Evolutionary conservation across 2,329 filamentous ascomycete genomes (phyloP).

Genomic region (Fusarium musae): DNA sequence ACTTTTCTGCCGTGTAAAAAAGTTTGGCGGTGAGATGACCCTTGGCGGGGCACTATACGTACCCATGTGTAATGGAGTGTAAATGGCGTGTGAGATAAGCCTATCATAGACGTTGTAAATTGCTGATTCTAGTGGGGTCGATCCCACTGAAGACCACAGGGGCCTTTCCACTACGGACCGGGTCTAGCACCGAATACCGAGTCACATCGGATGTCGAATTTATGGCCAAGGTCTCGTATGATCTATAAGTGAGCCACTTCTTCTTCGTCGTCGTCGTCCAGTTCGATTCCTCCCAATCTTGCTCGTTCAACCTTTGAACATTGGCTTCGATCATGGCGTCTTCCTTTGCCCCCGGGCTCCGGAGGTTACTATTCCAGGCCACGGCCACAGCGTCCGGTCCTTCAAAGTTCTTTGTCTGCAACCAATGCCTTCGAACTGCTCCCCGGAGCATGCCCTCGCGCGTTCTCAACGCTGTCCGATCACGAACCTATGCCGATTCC

Average conservation of each 20-base stretch:
- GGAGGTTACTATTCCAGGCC: slow-evolving; percentile 54
- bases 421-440: slow-evolving; percentile 58
- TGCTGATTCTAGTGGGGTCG: slow-evolving; percentile 26
- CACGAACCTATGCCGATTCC: slow-evolving; percentile 53
- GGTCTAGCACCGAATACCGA: slow-evolving; percentile 33
- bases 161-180: slow-evolving; percentile 15
- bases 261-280: slow-evolving; percentile 1
- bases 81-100: slow-evolving; percentile 33
- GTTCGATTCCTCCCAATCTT: slow-evolving; percentile 5
- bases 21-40: slow-evolving; percentile 42
- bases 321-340: slow-evolving; percentile 53
- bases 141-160: neutral
- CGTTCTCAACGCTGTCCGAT: slow-evolving; percentile 54
- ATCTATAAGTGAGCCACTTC: slow-evolving; percentile 29
- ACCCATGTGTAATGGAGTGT: slow-evolving; percentile 17
- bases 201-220: slow-evolving; percentile 37
- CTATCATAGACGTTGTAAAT: slow-evolving; percentile 47
- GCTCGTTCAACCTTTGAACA: slow-evolving; percentile 12
- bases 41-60: slow-evolving; percentile 41
- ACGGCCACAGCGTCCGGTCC: slow-evolving; percentile 46
- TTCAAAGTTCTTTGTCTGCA: slow-evolving; percentile 57
- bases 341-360: slow-evolving; percentile 55
- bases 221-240: slow-evolving; percentile 31
- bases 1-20: slow-evolving; percentile 45
- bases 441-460: slow-evolving; percentile 50